Evolutionary conservation across 305 asterid species (phyloP), one percentile per base, ranked within the genome.

Genomic region (Ilex paraguariensis): DNA sequence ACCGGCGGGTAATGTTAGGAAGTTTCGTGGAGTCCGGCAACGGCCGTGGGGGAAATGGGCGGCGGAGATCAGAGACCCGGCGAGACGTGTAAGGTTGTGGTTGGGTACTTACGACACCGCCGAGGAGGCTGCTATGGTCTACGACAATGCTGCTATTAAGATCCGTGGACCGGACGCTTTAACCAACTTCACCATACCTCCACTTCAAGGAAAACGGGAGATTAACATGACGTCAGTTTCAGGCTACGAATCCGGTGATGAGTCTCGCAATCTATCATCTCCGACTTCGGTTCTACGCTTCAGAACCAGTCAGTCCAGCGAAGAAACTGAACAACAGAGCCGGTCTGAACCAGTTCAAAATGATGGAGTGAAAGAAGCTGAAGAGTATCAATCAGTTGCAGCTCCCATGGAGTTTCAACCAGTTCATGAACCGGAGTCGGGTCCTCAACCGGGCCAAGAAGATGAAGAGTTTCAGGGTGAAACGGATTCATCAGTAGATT

Each of bases 31-130:
- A 0, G 93, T 85, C 6, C 79, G 89, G 44, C 87, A 79, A 56
- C 72, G 95, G 67, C 91, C 91, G 0, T 87, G 95, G 95, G 91
- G 91, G 0, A 87, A 82, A 44, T 87, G 89, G 91, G 91, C 91
- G 0, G 91, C 91, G 7, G 91, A 87, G 64, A 87, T 87, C 42
- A 70, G 91, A 15, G 95, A 84, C 81, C 95, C 95, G 0, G 56
- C 67, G 0, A 71, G 66, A 15, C 73, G 79, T 36, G 80, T 80
- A 2, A 32, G 95, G 59, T 80, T 84, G 1, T 87, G 95, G 95
- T 51, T 87, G 66, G 95, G 95, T 0, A 87, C 95, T 13, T 87
- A 84, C 15, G 76, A 82, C 16, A 85, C 93, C 0, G 88, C 92
- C 1, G 89, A 82, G 33, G 95, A 81, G 57, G 91, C 95, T 0